phyloP scores from a whole-genome alignment of 768 basidiomycete genomes.

The Hysterangium stoloniferum region DNA sequence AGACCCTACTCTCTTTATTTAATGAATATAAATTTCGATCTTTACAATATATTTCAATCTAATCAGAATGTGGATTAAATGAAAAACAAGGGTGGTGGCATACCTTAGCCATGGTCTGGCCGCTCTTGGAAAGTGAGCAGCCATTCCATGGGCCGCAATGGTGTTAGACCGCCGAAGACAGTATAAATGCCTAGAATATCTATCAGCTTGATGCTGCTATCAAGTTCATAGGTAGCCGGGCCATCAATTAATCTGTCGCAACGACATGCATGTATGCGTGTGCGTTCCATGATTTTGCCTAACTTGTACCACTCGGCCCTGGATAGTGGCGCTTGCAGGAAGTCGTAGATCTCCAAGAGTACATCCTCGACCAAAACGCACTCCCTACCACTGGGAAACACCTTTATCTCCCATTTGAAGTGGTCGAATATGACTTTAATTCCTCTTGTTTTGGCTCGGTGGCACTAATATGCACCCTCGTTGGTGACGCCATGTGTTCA shows the following conservation, averaged over 20 bases:
- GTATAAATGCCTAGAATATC: conserved; percentile 2
- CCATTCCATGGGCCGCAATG: conserved; percentile 3
- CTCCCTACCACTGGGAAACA: neutral
- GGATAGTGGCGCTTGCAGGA: neutral
- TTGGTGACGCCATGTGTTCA: neutral
- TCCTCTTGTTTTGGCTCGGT: neutral
- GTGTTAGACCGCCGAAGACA: conserved; percentile 1
- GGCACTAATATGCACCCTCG: neutral
- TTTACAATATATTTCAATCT: too few species aligned
- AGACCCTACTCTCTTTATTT: too few species aligned
- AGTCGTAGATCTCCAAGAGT: neutral
- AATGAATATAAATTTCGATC: too few species aligned
- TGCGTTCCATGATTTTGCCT: neutral
- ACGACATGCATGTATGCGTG: neutral
- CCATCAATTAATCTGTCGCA: conserved; percentile 1
- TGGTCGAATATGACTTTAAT: conserved; percentile 4
- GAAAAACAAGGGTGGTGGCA: too few species aligned
- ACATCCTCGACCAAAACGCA: neutral
- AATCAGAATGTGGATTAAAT: too few species aligned
- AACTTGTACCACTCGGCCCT: conserved; percentile 5
- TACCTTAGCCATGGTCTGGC: too few species aligned
- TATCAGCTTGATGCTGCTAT: neutral
- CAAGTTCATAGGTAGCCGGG: neutral
- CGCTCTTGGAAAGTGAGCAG: too few species aligned
- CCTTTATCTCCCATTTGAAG: conserved; percentile 3